Conservation (phyloP, 2,329 filamentous ascomycete species). For the Curvularia hawaiiensis region DNA sequence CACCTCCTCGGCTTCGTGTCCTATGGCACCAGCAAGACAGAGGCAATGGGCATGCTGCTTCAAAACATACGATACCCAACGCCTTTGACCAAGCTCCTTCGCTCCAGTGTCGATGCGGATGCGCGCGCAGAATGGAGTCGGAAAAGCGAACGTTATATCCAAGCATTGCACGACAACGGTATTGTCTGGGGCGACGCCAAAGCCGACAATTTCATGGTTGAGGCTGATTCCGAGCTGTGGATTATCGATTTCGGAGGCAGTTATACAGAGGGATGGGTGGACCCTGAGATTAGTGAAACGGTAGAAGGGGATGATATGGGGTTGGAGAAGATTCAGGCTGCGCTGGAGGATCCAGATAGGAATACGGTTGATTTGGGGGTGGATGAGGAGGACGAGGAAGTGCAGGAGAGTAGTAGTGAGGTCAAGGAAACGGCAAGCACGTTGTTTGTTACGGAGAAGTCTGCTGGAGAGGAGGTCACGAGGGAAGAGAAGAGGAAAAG, state of each 20-base stretch:
- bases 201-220: conserved; percentile 48
- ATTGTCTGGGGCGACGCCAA: conserved; percentile 39
- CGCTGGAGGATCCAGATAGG: conserved; percentile 18
- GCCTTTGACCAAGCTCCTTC: conserved; percentile 22
- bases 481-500: conserved; percentile 11
- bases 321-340: conserved; percentile 22
- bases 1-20: conserved; percentile 18
- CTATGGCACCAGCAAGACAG: conserved; percentile 15
- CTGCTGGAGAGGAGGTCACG: conserved; percentile 8
- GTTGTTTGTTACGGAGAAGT: conserved; percentile 10
- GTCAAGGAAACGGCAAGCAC: conserved; percentile 11
- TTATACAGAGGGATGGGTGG: conserved; percentile 50
- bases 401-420: neutral
- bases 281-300: conserved; percentile 46
- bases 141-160: conserved; percentile 18
- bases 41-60: conserved; percentile 22
- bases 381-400: neutral
- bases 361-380: conserved; percentile 12
- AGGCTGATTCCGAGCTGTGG: conserved; percentile 45
- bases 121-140: conserved; percentile 19
- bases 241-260: conserved; percentile 51
- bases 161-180: conserved; percentile 16
- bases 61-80: conserved; percentile 16
- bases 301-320: conserved; percentile 47
- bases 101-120: conserved; percentile 11